phyloP scores from a whole-genome alignment of 208 protist species.

The Herpetomonas muscarum region DNA sequence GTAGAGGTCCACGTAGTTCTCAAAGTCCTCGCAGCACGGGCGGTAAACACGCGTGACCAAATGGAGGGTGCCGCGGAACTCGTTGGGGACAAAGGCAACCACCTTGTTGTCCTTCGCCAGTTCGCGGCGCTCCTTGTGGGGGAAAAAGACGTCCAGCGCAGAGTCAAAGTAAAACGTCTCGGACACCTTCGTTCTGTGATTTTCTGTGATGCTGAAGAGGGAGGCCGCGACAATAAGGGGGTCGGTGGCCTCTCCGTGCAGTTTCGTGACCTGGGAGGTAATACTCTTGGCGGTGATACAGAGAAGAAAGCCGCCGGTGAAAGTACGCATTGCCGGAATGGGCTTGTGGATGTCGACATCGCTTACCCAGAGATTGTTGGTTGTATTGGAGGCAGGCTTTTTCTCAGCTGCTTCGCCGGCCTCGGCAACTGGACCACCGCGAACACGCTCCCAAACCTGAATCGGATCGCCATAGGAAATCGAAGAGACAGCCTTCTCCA shows the following conservation, averaged over 20 bases:
- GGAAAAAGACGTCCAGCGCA: slow-evolving; percentile 76
- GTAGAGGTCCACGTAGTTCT: slow-evolving; percentile 84
- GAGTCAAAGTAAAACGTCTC: slow-evolving; percentile 89
- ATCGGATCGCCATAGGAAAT: slow-evolving; percentile 84
- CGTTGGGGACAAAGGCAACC: slow-evolving; percentile 73
- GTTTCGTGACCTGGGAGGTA: slow-evolving; percentile 45
- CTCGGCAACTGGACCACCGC: slow-evolving; percentile 8
- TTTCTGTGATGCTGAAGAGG: slow-evolving; percentile 53
- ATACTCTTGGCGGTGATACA: slow-evolving; percentile 53
- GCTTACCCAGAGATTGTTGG: slow-evolving; percentile 56
- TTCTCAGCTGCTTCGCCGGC: background rate
- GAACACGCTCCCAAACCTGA: slow-evolving; percentile 65
- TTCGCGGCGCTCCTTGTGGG: slow-evolving; percentile 63
- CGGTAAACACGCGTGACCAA: slow-evolving; percentile 67
- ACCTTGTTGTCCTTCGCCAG: slow-evolving; percentile 54
- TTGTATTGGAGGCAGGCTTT: slow-evolving; percentile 13
- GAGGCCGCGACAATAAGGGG: slow-evolving; percentile 58
- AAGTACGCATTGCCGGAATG: slow-evolving; percentile 57
- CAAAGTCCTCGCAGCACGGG: slow-evolving; percentile 72
- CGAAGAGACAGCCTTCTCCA: slow-evolving; percentile 39
- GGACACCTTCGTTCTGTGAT: slow-evolving; percentile 58
- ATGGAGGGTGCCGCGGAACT: slow-evolving; percentile 68
- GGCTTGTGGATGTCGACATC: slow-evolving; percentile 74
- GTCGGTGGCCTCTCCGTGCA: slow-evolving; percentile 73
- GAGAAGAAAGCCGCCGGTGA: slow-evolving; percentile 61